Evolutionary conservation across 768 basidiomycete species (phyloP).

Genomic region (Nevesoporus exiguus): DNA sequence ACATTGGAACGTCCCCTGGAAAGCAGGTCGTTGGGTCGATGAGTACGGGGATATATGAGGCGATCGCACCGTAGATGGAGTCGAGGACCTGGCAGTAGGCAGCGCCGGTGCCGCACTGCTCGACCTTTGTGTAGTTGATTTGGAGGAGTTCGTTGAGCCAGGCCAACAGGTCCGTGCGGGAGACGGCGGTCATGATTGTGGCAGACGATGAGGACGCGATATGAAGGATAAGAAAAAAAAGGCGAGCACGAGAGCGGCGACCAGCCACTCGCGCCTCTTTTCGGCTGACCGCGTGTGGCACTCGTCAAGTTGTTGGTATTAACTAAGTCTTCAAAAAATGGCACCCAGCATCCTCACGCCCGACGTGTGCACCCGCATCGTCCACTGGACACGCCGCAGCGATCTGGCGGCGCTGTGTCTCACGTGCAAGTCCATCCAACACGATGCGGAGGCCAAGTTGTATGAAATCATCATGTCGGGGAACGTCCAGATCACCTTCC

Average conservation of each 20-base stretch:
- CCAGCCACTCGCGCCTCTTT: neutral
- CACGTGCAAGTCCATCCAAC: conserved; percentile 46
- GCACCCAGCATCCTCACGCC: conserved; percentile 31
- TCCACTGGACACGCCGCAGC: conserved; percentile 31
- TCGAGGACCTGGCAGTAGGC: conserved; percentile 96
- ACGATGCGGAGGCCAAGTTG: conserved; percentile 44
- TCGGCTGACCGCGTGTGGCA: neutral
- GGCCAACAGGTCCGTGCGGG: conserved; percentile 80
- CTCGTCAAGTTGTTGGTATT: too few species aligned
- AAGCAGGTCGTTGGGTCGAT: conserved; percentile 10
- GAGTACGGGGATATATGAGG: conserved; percentile 17
- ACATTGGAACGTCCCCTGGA: conserved; percentile 86
- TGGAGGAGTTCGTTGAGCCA: conserved; percentile 96
- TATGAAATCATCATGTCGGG: conserved; percentile 42
- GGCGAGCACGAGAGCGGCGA: too few species aligned
- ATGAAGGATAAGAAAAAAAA: neutral
- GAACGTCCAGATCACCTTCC: conserved; percentile 34
- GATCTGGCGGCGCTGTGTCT: conserved; percentile 45
- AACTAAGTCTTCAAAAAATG: too few species aligned
- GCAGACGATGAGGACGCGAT: conserved; percentile 12
- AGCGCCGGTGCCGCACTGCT: conserved; percentile 87
- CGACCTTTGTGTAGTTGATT: conserved; percentile 87
- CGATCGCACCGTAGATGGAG: conserved; percentile 75
- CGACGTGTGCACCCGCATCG: conserved; percentile 43
- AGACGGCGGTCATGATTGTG: conserved; percentile 53